Evolutionary conservation across 257 asterid genomes (phyloP), one percentile per base, ranked within the genome.

Genomic region (Cynanchum wilfordii): DNA sequence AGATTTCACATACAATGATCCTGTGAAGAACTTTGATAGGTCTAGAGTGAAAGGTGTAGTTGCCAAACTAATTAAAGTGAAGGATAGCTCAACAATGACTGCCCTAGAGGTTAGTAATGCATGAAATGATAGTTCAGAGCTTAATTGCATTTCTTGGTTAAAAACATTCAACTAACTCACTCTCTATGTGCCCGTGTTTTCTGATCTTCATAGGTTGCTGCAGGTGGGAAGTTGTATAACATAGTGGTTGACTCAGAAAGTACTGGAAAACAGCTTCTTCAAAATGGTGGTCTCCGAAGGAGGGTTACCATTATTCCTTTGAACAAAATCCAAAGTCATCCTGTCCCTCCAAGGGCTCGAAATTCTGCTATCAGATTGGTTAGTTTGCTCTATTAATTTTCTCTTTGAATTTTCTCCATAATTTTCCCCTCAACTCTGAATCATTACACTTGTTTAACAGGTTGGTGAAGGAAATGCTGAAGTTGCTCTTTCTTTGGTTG

Each of bases 11-110:
- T 95, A 89, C 83, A 86, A 72, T 55, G 90, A 92, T 71, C 99
- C 97, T 4, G 88, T 83, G 58, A 87, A 75, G 82, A 89, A 89
- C 78, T 95, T 95, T 77, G 96, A 95, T 77, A 87, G 84, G 84
- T 85, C 97, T 66, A 86, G 82, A 80, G 99, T 95, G 81, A 95
- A 95, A 86, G 99, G 99, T 10, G 96, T 95, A 77, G 98, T 95
- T 76, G 99, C 96, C 17, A 92, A 87, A 76, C 92, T 95, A 77
- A 89, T 95, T 78, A 89, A 83, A 84, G 97, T 95, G 88, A 95
- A 90, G 84, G 96, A 90, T 78, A 81, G 82, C 81, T 84, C 96
- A 55, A 86, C 98, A 74, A 74, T 84, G 88, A 86, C 91, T 82
- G 98, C 98, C 67, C 82, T 93, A 72, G 98, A 91, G 98, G 98